Evolutionary conservation across 208 protist species (phyloP).

Genomic region (Trypanosoma cruzi): DNA sequence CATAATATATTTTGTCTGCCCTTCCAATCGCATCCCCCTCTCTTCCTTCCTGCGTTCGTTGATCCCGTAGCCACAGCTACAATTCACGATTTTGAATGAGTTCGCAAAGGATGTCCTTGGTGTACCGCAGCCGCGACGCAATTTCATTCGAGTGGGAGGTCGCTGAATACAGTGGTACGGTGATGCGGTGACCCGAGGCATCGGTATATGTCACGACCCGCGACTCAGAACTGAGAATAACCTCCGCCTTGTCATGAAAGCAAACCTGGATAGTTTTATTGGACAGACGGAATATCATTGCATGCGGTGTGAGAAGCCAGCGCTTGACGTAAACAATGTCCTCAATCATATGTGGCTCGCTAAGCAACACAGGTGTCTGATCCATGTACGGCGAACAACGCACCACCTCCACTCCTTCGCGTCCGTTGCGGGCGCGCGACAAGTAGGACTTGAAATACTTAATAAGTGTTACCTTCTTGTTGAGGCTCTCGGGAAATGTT

Average conservation of each 20-base stretch:
- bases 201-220: constrained; percentile 89
- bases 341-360: constrained; percentile 52
- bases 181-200: constrained; percentile 25
- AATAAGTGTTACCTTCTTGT: constrained; percentile 97
- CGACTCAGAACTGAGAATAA: constrained; percentile 92
- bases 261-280: constrained; percentile 96
- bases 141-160: constrained; percentile 33
- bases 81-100: constrained; percentile 44
- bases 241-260: constrained; percentile 94
- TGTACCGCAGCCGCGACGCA: constrained; percentile 32
- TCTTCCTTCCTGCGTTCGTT: no score
- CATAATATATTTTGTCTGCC: no score
- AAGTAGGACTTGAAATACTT: constrained; percentile 96
- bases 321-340: constrained; percentile 95
- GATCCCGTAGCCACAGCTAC: constrained; percentile 8
- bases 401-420: constrained; percentile 65
- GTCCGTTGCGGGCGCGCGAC: constrained; percentile 36
- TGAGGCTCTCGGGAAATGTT: constrained; percentile 76
- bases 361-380: constrained; percentile 33
- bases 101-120: constrained; percentile 42
- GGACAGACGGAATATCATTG: constrained; percentile 95
- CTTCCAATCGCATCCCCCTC: no score
- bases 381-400: constrained; percentile 52
- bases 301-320: constrained; percentile 93
- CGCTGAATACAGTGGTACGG: constrained; percentile 23